phyloP scores from a whole-genome alignment of 768 basidiomycete species.

The Mycena albidolilacea region DNA sequence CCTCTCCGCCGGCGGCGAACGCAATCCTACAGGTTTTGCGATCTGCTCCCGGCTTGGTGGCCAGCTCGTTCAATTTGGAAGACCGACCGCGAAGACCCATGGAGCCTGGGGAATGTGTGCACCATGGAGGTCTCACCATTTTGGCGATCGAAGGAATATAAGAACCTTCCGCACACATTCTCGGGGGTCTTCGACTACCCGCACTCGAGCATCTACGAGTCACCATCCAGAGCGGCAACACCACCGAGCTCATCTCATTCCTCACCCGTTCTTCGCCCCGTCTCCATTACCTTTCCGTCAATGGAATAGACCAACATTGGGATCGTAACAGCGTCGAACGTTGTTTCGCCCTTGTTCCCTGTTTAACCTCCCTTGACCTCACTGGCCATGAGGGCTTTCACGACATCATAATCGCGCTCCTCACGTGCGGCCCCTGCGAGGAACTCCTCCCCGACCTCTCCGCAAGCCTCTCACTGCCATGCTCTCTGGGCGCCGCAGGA shows the following conservation, averaged over 20 bases:
- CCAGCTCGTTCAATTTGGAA: not conserved
- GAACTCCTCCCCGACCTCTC: constrained; percentile 6
- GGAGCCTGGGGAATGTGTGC: not conserved
- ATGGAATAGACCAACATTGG: not conserved
- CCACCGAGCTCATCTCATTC: constrained; percentile 8
- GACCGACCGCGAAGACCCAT: not conserved
- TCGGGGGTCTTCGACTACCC: not conserved
- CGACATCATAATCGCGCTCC: not conserved
- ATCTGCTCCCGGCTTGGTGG: not conserved
- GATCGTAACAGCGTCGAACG: not conserved
- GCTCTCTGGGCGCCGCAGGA: not conserved
- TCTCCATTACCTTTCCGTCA: not conserved
- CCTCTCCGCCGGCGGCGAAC: not conserved
- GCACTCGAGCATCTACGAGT: constrained; percentile 6
- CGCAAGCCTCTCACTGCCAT: constrained; percentile 2
- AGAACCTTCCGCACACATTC: not conserved
- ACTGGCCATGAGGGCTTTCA: not conserved
- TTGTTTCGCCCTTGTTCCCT: not conserved
- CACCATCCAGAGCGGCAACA: not conserved
- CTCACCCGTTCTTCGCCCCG: not conserved
- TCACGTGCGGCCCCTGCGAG: not conserved
- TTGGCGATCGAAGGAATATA: not conserved
- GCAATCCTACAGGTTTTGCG: constrained; percentile 5
- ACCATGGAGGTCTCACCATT: not conserved
- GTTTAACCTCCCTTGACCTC: not conserved